Evolutionary conservation across 768 basidiomycete species (phyloP).

Genomic region (Panaeolus cyanescens): DNA sequence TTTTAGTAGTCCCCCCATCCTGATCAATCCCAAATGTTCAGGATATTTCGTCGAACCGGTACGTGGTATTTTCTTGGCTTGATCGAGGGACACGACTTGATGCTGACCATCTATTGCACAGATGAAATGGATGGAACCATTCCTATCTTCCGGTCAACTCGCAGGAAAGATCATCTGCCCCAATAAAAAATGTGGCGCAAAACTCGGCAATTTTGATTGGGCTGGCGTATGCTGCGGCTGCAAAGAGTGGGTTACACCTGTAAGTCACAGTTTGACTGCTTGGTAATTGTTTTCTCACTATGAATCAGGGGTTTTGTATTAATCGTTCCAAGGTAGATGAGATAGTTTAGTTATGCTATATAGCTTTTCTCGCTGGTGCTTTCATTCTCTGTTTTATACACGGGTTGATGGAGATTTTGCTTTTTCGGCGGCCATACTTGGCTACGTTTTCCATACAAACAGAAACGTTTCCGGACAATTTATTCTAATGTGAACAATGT

Average conservation of each 20-base stretch:
- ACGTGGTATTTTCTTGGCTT: slow-evolving; percentile 29
- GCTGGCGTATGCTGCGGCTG: slow-evolving; percentile 92
- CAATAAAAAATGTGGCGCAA: slow-evolving; percentile 85
- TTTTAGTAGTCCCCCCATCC: slow-evolving; percentile 60
- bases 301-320: slow-evolving; percentile 60
- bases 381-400: too few species aligned
- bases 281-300: background rate
- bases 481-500: too few species aligned
- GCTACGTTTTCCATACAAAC: too few species aligned
- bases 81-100: background rate
- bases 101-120: slow-evolving; percentile 22
- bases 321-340: slow-evolving; percentile 72
- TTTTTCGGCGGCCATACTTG: too few species aligned
- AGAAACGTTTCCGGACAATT: too few species aligned
- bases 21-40: slow-evolving; percentile 84
- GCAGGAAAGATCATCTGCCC: slow-evolving; percentile 93
- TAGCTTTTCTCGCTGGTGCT: too few species aligned
- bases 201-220: slow-evolving; percentile 98
- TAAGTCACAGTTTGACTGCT: slow-evolving; percentile 37
- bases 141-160: slow-evolving; percentile 72
- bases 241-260: slow-evolving; percentile 90
- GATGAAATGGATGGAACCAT: slow-evolving; percentile 97
- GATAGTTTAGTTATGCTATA: slow-evolving; percentile 39
- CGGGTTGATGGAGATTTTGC: too few species aligned
- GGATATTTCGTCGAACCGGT: slow-evolving; percentile 98